Evolutionary conservation across 495 filamentous ascomycete genomes (phyloP).

Genomic region (Pyronema omphalodes): DNA sequence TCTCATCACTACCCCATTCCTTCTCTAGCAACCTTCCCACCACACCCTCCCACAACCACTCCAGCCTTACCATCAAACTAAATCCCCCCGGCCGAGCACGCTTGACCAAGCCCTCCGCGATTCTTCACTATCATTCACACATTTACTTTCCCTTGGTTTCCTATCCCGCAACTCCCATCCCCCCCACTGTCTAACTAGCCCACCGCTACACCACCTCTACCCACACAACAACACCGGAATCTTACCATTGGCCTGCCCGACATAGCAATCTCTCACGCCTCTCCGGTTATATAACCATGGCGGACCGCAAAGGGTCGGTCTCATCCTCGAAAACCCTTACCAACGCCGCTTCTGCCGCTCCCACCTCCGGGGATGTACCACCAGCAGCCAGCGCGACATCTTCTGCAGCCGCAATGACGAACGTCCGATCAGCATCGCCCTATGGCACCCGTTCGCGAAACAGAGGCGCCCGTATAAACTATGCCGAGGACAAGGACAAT

Average conservation of each 20-base stretch:
- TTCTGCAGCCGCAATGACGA: slow-evolving; percentile 26
- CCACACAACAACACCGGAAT: too few relatives aligned
- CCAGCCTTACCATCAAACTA: slow-evolving; percentile 21
- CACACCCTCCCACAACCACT: slow-evolving; percentile 4
- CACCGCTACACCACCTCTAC: too few relatives aligned
- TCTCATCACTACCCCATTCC: slow-evolving; percentile 3
- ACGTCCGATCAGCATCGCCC: slow-evolving; percentile 36
- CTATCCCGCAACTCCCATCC: too few relatives aligned
- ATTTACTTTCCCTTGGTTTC: not conserved
- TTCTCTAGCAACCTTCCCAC: slow-evolving; percentile 4
- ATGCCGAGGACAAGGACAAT: slow-evolving; percentile 87
- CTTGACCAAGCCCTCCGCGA: slow-evolving; percentile 28
- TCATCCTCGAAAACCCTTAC: not conserved
- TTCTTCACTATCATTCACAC: slow-evolving; percentile 11
- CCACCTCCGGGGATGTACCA: not conserved
- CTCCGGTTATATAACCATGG: slow-evolving; percentile 1
- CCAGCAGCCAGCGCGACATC: slow-evolving; percentile 25
- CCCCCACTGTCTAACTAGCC: not conserved
- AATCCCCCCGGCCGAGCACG: slow-evolving; percentile 29
- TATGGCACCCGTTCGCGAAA: slow-evolving; percentile 95
- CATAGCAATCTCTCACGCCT: not conserved
- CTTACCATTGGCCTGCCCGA: not conserved
- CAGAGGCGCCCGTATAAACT: slow-evolving; percentile 74
- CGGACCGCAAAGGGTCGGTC: slow-evolving; percentile 6
- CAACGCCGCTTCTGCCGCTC: not conserved